phyloP scores from a whole-genome alignment of 352 stramenopile species.

The Phytophthora pini region DNA sequence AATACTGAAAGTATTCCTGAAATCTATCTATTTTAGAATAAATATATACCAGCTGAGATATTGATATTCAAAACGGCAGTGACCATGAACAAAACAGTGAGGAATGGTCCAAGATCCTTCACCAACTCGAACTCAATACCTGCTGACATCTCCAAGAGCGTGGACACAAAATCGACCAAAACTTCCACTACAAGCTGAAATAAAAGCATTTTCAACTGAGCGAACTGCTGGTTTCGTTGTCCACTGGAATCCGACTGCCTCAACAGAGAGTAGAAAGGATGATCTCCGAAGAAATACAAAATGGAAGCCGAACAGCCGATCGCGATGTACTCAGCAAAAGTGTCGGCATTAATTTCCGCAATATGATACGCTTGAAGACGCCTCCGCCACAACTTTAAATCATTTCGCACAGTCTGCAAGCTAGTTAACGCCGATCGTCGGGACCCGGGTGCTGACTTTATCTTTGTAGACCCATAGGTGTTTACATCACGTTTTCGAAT shows the following conservation, averaged over 20 bases:
- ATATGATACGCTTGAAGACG: constrained; percentile 41
- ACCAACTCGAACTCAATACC: constrained; percentile 9
- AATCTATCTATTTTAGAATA: too few species aligned
- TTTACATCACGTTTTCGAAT: constrained; percentile 10
- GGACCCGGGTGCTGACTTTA: too few species aligned
- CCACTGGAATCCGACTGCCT: neutral
- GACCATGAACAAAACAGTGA: constrained; percentile 16
- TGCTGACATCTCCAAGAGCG: constrained; percentile 16
- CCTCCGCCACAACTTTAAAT: constrained; percentile 37
- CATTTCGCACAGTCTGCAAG: neutral
- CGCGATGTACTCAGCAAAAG: constrained; percentile 60
- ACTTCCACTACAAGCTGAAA: constrained; percentile 23
- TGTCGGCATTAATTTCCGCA: constrained; percentile 49
- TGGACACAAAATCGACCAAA: constrained; percentile 29
- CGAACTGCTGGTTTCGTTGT: neutral
- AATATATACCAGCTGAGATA: too few species aligned
- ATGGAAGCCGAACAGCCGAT: constrained; percentile 40
- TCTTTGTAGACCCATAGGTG: too few species aligned
- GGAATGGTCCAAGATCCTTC: constrained; percentile 21
- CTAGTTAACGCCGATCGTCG: too few species aligned
- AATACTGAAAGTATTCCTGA: too few species aligned
- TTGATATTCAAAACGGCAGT: too few species aligned
- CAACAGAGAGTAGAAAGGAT: constrained; percentile 32
- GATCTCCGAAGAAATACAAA: constrained; percentile 37
- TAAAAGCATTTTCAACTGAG: constrained; percentile 7